Evolutionary conservation across 2,329 filamentous ascomycete genomes (phyloP), one percentile per base, ranked within the genome.

Genomic region (Cytospora mali): DNA sequence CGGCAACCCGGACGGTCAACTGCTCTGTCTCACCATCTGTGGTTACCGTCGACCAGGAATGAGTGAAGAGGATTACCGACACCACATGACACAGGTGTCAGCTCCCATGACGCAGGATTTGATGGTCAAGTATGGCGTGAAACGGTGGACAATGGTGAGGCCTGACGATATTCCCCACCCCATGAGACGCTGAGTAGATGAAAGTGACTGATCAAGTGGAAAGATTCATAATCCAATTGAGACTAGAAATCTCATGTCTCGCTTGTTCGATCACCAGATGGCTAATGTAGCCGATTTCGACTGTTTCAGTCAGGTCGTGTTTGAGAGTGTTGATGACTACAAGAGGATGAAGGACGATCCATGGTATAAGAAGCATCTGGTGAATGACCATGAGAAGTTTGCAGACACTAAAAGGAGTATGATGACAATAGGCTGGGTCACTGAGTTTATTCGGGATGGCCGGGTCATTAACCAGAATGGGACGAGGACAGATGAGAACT

Each of bases 91-190:
- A 1, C 71, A 82, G 3, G 68, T 80, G 2, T 78, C 75, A 0
- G 81, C 78, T 0, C 79, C 80, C 0, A 70, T 82, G 71, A 78
- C 76, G 6, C 77, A 79, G 57, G 76, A 73, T 14, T 71, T 83
- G 2, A 81, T 83, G 79, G 77, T 75, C 2, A 80, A 81, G 64
- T 81, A 83, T 61, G 79, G 79, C 1, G 69, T 83, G 16, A 75
- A 74, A 62, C 65, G 78, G 56, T 83, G 79, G 79, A 81, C 79
- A 0, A 67, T 73, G 71, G 78, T 80, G 57, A 68, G 68, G 51
- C 2, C 13, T 10, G 7, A 3, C 28, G 16, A n/a, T 50, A 50
- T 50, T 58, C 50, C 23, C n/a, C n/a, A n/a, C n/a, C n/a, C n/a
- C n/a, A n/a, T n/a, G n/a, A n/a, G n/a, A n/a, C n/a, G n/a, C n/a